Percentiles rank a stretch among this genome's conserved stretches.
Evolutionary conservation across 2,329 filamentous ascomycete species (phyloP).

Genomic region (Aspergillus pseudoterreus): DNA sequence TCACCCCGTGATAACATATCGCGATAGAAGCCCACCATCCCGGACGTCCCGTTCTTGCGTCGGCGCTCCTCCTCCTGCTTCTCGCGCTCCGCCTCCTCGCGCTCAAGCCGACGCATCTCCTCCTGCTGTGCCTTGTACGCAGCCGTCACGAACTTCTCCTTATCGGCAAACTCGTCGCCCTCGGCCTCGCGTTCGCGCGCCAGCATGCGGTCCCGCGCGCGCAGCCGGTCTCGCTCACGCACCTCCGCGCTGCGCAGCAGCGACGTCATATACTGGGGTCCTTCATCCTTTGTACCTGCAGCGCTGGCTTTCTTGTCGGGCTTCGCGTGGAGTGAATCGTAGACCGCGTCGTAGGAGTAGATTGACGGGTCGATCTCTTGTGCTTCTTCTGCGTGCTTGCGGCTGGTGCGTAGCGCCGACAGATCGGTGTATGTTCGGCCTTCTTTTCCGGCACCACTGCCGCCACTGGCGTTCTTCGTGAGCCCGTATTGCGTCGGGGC

Average conservation of each 20-base stretch:
- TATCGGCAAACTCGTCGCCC: slow-evolving; percentile 64
- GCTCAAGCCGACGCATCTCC: slow-evolving; percentile 54
- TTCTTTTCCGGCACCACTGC: slow-evolving; percentile 1
- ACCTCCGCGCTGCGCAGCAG: slow-evolving; percentile 58
- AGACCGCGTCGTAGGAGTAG: slow-evolving; percentile 49
- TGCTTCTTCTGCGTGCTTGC: slow-evolving; percentile 42
- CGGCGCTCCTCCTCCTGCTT: slow-evolving; percentile 50
- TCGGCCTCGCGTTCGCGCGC: slow-evolving; percentile 61
- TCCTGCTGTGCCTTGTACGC: slow-evolving; percentile 64
- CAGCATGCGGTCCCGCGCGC: slow-evolving; percentile 59
- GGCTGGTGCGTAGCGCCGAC: slow-evolving; percentile 44
- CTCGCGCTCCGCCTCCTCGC: slow-evolving; percentile 58
- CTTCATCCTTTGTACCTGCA: slow-evolving; percentile 19
- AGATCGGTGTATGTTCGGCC: slow-evolving; percentile 39
- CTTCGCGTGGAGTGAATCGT: slow-evolving; percentile 46
- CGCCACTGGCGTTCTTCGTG: slow-evolving; percentile 10
- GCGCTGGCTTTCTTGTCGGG: slow-evolving; percentile 19
- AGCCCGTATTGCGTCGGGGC: neutral
- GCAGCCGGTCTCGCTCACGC: slow-evolving; percentile 60
- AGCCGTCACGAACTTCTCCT: slow-evolving; percentile 64
- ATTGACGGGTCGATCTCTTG: slow-evolving; percentile 44
- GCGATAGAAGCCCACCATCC: slow-evolving; percentile 61
- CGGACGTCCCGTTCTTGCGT: slow-evolving; percentile 45
- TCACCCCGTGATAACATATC: slow-evolving; percentile 58
- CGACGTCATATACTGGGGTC: slow-evolving; percentile 59